phyloP scores from a whole-genome alignment of 139 green algal species.

The Medakamo hakoo region DNA sequence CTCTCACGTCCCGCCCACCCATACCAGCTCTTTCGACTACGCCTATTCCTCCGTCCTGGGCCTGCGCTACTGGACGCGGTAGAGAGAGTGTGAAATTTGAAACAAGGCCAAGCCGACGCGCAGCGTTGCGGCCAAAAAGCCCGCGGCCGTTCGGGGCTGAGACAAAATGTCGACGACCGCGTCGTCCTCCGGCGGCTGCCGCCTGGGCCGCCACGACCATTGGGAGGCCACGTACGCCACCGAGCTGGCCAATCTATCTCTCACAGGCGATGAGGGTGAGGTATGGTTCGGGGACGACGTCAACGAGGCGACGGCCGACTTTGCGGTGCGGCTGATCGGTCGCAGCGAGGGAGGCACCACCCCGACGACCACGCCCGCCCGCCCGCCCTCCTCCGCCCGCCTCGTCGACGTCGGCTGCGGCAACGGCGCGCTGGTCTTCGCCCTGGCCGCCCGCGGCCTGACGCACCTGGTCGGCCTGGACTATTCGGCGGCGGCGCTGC shows the following conservation, averaged over 20 bases:
- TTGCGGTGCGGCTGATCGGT: slow-evolving; percentile 1
- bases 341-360: no score
- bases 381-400: neutral
- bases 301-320: neutral
- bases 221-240: slow-evolving; percentile 6
- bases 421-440: slow-evolving; percentile 23
- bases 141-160: no score
- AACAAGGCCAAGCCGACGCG: no score
- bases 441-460: slow-evolving; percentile 15
- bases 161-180: neutral
- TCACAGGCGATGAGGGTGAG: slow-evolving; percentile 12
- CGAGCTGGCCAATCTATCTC: slow-evolving; percentile 6
- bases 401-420: slow-evolving; percentile 26
- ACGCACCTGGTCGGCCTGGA: slow-evolving; percentile 18
- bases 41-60: neutral
- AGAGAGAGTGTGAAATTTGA: neutral
- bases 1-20: neutral
- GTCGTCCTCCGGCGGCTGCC: neutral
- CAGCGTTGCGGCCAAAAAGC: no score
- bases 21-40: neutral
- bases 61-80: neutral
- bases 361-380: no score
- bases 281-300: slow-evolving; percentile 6
- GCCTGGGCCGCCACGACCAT: neutral
- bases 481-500: slow-evolving; percentile 17